Evolutionary conservation across 2,329 filamentous ascomycete genomes (phyloP).

Genomic region (Hypoxylon sp.): DNA sequence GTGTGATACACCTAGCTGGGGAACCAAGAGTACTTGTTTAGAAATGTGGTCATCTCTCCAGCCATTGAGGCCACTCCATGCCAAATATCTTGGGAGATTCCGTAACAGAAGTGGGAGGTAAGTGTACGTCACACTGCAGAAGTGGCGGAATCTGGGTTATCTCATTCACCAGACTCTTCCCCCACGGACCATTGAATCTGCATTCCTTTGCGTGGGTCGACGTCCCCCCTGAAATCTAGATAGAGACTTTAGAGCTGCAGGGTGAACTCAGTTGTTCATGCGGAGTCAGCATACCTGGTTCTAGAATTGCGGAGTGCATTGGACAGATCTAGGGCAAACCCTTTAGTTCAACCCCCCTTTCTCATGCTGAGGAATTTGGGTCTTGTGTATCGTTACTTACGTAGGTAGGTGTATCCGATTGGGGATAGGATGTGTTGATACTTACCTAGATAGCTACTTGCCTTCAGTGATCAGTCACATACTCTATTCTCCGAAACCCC

Average conservation of each 20-base stretch:
- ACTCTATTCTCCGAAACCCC: neutral
- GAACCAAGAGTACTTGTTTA: neutral
- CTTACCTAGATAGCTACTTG: neutral
- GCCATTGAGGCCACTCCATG: neutral
- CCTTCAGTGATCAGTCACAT: neutral
- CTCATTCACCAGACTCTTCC: slow-evolving; percentile 10
- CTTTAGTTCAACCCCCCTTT: neutral
- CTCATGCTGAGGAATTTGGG: neutral
- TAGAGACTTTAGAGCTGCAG: slow-evolving; percentile 17
- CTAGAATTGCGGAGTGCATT: slow-evolving; percentile 39
- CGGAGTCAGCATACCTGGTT: slow-evolving; percentile 30
- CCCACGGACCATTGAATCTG: slow-evolving; percentile 25
- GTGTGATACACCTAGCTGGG: neutral
- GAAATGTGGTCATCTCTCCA: slow-evolving; percentile 1
- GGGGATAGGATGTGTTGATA: neutral
- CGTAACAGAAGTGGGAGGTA: slow-evolving; percentile 20
- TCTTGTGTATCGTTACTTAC: slow-evolving; percentile 17
- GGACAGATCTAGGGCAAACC: slow-evolving; percentile 23
- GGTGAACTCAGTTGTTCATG: slow-evolving; percentile 12
- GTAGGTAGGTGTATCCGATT: slow-evolving; percentile 13
- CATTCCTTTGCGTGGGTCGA: slow-evolving; percentile 25
- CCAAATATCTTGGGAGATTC: slow-evolving; percentile 16
- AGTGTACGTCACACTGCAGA: slow-evolving; percentile 39
- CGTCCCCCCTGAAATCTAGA: slow-evolving; percentile 25
- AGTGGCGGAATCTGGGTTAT: slow-evolving; percentile 19